Evolutionary conservation across 176 grass and related monocot genomes (phyloP), one percentile per base, ranked within the genome.

Genomic region (Carex scoparia): DNA sequence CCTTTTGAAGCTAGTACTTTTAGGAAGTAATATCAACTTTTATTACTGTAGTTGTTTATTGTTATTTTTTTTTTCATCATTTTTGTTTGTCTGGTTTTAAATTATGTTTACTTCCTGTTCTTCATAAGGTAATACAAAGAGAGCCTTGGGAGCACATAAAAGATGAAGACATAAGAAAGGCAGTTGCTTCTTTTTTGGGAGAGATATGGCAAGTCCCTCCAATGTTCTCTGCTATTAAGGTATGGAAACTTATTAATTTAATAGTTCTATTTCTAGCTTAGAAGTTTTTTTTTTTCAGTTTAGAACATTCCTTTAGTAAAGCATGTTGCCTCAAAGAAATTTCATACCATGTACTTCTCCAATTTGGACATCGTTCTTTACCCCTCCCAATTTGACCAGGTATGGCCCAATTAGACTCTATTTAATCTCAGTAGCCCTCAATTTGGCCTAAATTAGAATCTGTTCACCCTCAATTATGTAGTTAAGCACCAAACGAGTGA

Each of bases 201-300:
- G 93, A 98, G 81, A 94, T 93, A 87, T 98, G 91, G 95, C 95
- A 98, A 88, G 95, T 98, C 69, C 95, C 95, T 88, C 95, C 93
- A 0, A 98, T 98, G 93, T 98, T 98, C 91, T 98, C 93, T 89
- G 95, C 95, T 58, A 93, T 98, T 84, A 98, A 98, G 95, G 95
- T 98, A 81, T 13, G 60, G 10, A 46, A 84, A 88, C 7, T 86
- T 67, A 78, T 32, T 57, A 57, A 33, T 18, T 11, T 8, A 35
- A 49, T 23, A 57, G 51, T 78, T 57, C 28, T 78, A 27, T 5
- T 78, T 33, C 12, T 78, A 32, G 11, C 27, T 77, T n/a, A 19
- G 38, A 71, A 71, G 37, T 71, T 23, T 9, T 9, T 46, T n/a
- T 14, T 70, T 70, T 63, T 71, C 2, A 72, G 38, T 72, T n/a